A percentile compares a stretch with the other conserved stretches of the same genome.
Conservation (phyloP, 2,329 filamentous ascomycete species). For the Mollisiaceae sp. region DNA sequence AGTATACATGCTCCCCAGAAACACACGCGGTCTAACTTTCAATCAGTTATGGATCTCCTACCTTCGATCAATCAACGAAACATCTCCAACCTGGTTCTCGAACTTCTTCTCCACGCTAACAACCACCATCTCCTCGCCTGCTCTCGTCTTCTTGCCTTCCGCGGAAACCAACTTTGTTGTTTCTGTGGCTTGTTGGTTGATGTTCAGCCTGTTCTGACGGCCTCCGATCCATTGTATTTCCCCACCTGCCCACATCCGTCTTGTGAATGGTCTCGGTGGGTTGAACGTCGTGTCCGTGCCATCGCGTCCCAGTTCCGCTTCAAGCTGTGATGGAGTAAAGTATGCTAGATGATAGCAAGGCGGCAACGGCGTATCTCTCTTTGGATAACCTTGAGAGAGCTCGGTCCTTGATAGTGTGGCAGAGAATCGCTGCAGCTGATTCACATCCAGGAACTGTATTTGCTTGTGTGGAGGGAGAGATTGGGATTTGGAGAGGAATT, state of each 20-base stretch:
- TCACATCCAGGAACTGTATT: conserved; percentile 61
- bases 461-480: conserved; percentile 49
- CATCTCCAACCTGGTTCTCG: conserved; percentile 53
- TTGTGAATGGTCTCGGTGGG: conserved; percentile 61
- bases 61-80: conserved; percentile 60
- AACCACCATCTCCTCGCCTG: conserved; percentile 65
- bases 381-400: conserved; percentile 15
- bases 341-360: conserved; percentile 65
- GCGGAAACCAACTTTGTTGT: conserved; percentile 60
- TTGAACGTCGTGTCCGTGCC: conserved; percentile 67
- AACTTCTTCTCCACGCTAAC: conserved; percentile 68
- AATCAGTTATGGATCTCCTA: conserved; percentile 37
- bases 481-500: conserved; percentile 50
- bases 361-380: conserved; percentile 32
- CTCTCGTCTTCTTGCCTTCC: conserved; percentile 58
- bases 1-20: not conserved
- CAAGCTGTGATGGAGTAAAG: conserved; percentile 62
- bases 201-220: conserved; percentile 48
- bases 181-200: conserved; percentile 62
- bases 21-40: not conserved
- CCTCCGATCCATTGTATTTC: conserved; percentile 55
- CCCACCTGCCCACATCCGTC: conserved; percentile 72
- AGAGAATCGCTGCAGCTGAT: conserved; percentile 66
- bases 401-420: conserved; percentile 59
- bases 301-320: conserved; percentile 60